Conservation (phyloP, 805 yeast genomes). For the Spencermartinsiella europaea region DNA sequence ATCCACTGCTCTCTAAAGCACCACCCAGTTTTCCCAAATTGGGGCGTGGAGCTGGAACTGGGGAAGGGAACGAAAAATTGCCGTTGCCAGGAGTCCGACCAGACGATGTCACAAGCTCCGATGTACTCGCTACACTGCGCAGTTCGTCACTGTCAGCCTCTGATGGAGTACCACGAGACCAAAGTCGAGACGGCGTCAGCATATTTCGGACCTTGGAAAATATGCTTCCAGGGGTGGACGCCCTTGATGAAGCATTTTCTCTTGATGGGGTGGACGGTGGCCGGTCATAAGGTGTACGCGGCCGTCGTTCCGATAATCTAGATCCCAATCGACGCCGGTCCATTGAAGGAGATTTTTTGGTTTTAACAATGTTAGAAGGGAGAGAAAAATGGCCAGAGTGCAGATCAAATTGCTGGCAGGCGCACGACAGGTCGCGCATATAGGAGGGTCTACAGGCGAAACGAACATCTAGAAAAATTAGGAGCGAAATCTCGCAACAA, state of each 20-base stretch:
- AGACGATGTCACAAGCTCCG: background rate
- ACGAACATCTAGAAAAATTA: no score
- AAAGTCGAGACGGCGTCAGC: slow-evolving; percentile 12
- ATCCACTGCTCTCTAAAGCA: background rate
- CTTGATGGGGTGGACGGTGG: slow-evolving; percentile 2
- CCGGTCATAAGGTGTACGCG: slow-evolving; percentile 8
- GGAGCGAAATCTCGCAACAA: no score
- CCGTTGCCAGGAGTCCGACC: background rate
- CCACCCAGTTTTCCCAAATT: slow-evolving; percentile 3
- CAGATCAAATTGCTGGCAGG: no score
- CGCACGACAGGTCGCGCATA: no score
- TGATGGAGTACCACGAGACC: background rate
- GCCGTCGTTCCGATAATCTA: slow-evolving; percentile 3
- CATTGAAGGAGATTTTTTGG: background rate
- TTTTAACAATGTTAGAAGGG: background rate
- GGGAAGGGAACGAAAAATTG: slow-evolving; percentile 1
- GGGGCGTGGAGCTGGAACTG: slow-evolving; percentile 10
- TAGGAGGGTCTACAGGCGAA: no score
- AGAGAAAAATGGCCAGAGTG: background rate
- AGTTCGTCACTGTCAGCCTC: background rate
- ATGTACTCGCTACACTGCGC: background rate
- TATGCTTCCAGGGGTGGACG: slow-evolving; percentile 10
- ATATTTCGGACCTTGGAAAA: slow-evolving; percentile 11
- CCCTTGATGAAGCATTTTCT: background rate
- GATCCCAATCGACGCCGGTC: slow-evolving; percentile 1